A percentile compares a stretch with the other conserved stretches of the same genome.
phyloP scores from a whole-genome alignment of 2,329 filamentous ascomycete species.

The Pseudopithomyces chartarum region DNA sequence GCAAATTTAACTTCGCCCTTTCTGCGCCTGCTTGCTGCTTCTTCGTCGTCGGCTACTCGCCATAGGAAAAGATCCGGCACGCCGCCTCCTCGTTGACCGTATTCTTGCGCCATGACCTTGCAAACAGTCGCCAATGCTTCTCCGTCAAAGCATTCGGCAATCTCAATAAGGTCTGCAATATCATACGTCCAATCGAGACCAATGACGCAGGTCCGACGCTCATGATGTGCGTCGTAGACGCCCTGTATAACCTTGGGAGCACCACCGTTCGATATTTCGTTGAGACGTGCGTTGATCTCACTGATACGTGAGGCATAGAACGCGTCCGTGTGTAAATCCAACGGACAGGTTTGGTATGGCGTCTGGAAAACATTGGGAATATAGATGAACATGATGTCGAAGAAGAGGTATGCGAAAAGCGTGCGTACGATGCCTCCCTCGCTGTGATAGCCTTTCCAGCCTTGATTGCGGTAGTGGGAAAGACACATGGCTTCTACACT shows the following conservation, averaged over 20 bases:
- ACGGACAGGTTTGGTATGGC: slow-evolving; percentile 87
- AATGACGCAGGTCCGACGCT: slow-evolving; percentile 80
- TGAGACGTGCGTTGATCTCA: slow-evolving; percentile 86
- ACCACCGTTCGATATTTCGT: slow-evolving; percentile 83
- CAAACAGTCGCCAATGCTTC: slow-evolving; percentile 82
- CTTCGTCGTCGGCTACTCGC: slow-evolving; percentile 55
- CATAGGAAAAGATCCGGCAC: slow-evolving; percentile 94
- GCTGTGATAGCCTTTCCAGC: slow-evolving; percentile 93
- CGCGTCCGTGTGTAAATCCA: slow-evolving; percentile 90
- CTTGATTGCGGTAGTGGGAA: slow-evolving; percentile 77
- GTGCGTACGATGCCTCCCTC: slow-evolving; percentile 94
- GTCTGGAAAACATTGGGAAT: slow-evolving; percentile 98
- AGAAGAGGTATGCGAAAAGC: slow-evolving; percentile 81
- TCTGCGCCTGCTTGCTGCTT: slow-evolving; percentile 35
- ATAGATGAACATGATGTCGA: slow-evolving; percentile 89
- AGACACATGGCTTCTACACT: slow-evolving; percentile 94
- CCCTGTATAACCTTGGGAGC: slow-evolving; percentile 69
- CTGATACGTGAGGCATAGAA: slow-evolving; percentile 87
- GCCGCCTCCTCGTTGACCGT: slow-evolving; percentile 81
- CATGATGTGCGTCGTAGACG: slow-evolving; percentile 71
- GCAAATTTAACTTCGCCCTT: slow-evolving; percentile 73
- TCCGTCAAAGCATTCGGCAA: slow-evolving; percentile 78
- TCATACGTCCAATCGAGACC: slow-evolving; percentile 91
- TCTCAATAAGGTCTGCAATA: slow-evolving; percentile 76
- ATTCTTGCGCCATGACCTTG: slow-evolving; percentile 95